phyloP scores from a whole-genome alignment of 2,329 filamentous ascomycete species.

The Alternaria consortialis region DNA sequence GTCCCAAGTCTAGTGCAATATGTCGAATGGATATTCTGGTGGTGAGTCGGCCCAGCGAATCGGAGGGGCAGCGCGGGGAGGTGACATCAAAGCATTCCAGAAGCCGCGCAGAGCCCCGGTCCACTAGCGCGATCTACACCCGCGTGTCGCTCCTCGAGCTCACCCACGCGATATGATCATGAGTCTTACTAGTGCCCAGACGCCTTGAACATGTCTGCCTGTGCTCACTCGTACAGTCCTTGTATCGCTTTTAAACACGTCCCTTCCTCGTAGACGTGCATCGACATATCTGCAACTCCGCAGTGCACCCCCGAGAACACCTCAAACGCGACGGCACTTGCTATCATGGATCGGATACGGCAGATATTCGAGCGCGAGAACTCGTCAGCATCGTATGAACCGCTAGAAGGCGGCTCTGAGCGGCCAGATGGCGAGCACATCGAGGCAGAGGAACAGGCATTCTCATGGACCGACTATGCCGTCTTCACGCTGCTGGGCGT shows the following conservation, averaged over 20 bases:
- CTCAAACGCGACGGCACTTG: constrained; percentile 8
- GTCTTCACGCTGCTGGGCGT: constrained; percentile 87
- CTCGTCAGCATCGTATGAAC: constrained; percentile 46
- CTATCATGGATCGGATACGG: constrained; percentile 49
- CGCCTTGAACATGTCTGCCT: constrained; percentile 36
- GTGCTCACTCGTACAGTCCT: constrained; percentile 1
- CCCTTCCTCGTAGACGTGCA: constrained; percentile 19
- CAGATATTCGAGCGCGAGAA: constrained; percentile 41
- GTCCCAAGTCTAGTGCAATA: not conserved
- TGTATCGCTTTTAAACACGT: constrained; percentile 8
- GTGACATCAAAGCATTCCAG: constrained; percentile 19
- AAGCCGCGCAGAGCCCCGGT: constrained; percentile 17
- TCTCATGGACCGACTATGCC: constrained; percentile 86
- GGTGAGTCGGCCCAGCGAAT: constrained; percentile 11
- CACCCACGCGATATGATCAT: constrained; percentile 30
- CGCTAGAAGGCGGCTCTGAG: constrained; percentile 50
- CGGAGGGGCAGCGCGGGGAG: constrained; percentile 24
- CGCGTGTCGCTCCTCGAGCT: constrained; percentile 11
- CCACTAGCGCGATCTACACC: constrained; percentile 8
- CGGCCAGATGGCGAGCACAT: constrained; percentile 46
- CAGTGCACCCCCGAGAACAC: constrained; percentile 12
- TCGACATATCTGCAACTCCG: constrained; percentile 5
- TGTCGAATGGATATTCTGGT: not conserved
- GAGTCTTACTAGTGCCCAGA: constrained; percentile 15
- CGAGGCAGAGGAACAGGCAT: constrained; percentile 53